Conservation (phyloP, 1,139 yeast genomes). For the Pichia sp. region DNA sequence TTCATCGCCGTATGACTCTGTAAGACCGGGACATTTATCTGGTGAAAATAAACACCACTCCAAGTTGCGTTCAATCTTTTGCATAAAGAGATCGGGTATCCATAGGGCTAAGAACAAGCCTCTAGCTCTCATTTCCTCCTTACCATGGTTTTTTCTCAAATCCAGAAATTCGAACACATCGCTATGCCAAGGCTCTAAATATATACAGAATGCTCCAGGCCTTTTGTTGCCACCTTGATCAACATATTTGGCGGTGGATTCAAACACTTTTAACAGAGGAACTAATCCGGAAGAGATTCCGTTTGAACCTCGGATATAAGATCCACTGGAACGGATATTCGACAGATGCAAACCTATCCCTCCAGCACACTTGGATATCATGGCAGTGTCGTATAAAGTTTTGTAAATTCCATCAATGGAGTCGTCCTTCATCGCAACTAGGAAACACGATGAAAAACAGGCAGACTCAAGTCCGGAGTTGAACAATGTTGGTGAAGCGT, state of each 20-base stretch:
- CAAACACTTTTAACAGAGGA: constrained; percentile 59
- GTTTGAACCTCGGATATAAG: constrained; percentile 54
- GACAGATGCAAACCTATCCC: constrained; percentile 60
- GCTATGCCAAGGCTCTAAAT: constrained; percentile 60
- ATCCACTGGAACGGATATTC: constrained; percentile 52
- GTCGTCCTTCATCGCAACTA: constrained; percentile 57
- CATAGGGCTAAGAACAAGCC: constrained; percentile 60
- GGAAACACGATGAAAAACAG: constrained; percentile 52
- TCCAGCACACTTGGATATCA: constrained; percentile 57
- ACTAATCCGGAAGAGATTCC: constrained; percentile 58
- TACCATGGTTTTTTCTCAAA: constrained; percentile 57
- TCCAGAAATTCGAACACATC: constrained; percentile 54
- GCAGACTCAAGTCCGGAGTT: constrained; percentile 54
- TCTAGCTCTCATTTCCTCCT: constrained; percentile 59
- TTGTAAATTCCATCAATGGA: constrained; percentile 59
- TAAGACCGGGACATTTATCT: constrained; percentile 47
- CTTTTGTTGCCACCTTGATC: constrained; percentile 65
- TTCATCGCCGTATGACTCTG: constrained; percentile 48
- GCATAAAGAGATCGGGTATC: constrained; percentile 60
- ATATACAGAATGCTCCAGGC: constrained; percentile 60
- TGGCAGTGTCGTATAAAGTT: constrained; percentile 52
- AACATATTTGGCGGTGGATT: constrained; percentile 58
- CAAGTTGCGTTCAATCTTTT: constrained; percentile 43
- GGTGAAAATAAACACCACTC: constrained; percentile 58
- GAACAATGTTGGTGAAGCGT: constrained; percentile 58